Evolutionary conservation across 768 basidiomycete species (phyloP), one percentile per base, ranked within the genome.

Genomic region (Clathrus columnatus): DNA sequence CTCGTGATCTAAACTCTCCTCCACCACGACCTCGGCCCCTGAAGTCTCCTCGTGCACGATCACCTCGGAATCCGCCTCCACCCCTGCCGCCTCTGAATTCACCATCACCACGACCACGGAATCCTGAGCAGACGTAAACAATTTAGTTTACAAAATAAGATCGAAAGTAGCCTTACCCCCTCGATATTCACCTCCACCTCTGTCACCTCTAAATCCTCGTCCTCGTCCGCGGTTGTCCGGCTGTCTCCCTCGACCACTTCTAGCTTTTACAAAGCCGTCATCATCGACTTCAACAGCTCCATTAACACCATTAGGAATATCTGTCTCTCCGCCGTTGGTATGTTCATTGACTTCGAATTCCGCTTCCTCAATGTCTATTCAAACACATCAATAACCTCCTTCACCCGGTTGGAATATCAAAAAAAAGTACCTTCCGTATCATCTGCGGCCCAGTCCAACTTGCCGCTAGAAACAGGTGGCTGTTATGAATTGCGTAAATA

Each of bases 401-500:
- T 62, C 45, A 54, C 59, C 8, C 61, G 62, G 20, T 57, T 62
- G 30, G 61, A 52, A 32, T 11, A 56, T 54, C 29, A 63, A 63
- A 23, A 60, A 5, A 26, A 89, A 16, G 91, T 78, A 5, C 79
- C 87, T 17, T 75, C 79, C 59, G 85, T 84, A n/a, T 88, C 85
- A 54, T 89, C 87, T 42, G 81, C 82, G 16, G 89, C 86, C 89
- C 90, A 91, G 67, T 91, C 84, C 54, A 91, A 75, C 24, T 79
- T 70, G n/a, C 63, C 68, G 56, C 54, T 56, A 23, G 47, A 57
- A 20, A 50, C 41, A 30, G 56, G 50, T 17, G 49, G 49, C 48
- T 50, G 43, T 18, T 26, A 10, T 23, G 23, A 26, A 30, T 17
- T 16, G 50, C 16, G 16, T 48, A n/a, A 48, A 18, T 48, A 11